Evolutionary conservation across 2,329 filamentous ascomycete species (phyloP).

Genomic region (Sporothrix humicola): DNA sequence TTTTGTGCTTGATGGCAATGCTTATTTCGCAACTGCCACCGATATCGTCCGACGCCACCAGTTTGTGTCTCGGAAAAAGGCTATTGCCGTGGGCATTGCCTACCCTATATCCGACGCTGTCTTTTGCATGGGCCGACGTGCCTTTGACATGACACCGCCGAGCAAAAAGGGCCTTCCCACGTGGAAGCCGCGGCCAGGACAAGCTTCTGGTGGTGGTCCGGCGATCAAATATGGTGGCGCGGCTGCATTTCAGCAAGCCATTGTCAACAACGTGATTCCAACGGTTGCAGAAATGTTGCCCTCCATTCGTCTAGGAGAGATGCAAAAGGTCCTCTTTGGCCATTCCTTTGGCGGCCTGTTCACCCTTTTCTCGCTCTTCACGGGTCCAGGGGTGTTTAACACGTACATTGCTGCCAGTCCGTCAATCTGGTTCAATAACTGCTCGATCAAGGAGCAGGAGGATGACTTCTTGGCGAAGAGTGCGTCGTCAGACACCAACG

Average conservation of each 20-base stretch:
- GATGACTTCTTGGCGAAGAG: background rate
- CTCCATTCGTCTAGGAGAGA: background rate
- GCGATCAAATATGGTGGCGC: conserved; percentile 1
- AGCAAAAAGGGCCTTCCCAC: conserved; percentile 5
- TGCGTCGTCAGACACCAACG: background rate
- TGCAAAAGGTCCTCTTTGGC: conserved; percentile 6
- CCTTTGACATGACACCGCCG: conserved; percentile 17
- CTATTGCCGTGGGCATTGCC: background rate
- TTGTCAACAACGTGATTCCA: conserved; percentile 3
- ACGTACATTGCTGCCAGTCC: conserved; percentile 15
- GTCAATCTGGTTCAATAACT: conserved; percentile 10
- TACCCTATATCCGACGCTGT: conserved; percentile 27
- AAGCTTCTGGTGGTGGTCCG: too few relatives aligned
- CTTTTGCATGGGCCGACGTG: background rate
- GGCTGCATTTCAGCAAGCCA: background rate
- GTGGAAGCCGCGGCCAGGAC: conserved; percentile 3
- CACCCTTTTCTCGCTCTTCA: conserved; percentile 4
- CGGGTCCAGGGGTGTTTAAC: background rate
- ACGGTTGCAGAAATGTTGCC: background rate
- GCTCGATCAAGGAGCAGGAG: background rate
- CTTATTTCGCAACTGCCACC: conserved; percentile 20
- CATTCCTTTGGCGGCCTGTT: conserved; percentile 19
- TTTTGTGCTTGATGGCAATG: conserved; percentile 18
- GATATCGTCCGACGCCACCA: conserved; percentile 24
- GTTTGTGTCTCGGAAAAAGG: conserved; percentile 6